Conservation (phyloP, 257 asterid species). For the Plectranthus barbatus region DNA sequence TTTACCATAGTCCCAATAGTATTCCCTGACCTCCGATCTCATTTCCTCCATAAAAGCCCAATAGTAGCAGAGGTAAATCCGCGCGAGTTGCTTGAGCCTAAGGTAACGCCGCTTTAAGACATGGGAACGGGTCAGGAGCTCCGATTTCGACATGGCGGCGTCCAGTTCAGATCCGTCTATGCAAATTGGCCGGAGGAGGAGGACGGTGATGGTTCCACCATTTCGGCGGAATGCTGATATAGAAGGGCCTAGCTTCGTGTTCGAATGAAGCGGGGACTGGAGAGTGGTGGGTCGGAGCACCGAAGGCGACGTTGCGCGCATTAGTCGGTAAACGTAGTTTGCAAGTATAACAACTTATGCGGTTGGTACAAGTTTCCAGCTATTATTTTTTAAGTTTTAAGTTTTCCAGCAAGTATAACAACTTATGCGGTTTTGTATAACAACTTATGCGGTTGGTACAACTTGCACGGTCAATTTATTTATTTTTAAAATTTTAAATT, state of each 20-base stretch:
- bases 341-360: constrained; percentile 5
- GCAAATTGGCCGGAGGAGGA: constrained; percentile 37
- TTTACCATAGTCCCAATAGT: constrained; percentile 67
- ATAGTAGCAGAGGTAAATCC: constrained; percentile 65
- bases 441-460: too few relatives aligned
- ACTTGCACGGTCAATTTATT: too few relatives aligned
- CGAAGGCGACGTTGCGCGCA: neutral
- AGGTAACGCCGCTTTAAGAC: constrained; percentile 57
- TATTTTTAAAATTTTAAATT: too few relatives aligned
- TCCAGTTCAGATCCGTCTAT: constrained; percentile 61
- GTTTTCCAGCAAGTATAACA: too few relatives aligned
- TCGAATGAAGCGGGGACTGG: too few relatives aligned
- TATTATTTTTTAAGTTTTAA: too few relatives aligned
- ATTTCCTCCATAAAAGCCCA: constrained; percentile 89
- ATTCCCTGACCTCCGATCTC: constrained; percentile 46
- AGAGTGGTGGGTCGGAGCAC: too few relatives aligned
- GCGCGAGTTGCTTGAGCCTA: constrained; percentile 45
- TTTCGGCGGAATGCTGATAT: constrained; percentile 23
- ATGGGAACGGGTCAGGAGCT: constrained; percentile 51
- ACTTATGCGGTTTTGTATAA: too few relatives aligned
- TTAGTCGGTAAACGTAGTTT: neutral
- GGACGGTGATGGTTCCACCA: constrained; percentile 41
- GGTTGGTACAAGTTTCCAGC: neutral
- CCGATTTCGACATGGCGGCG: constrained; percentile 38
- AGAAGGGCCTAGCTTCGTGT: constrained; percentile 1